Evolutionary conservation across 225 moss, liverwort and hornwort genomes (phyloP).

Genomic region (Polytrichum formosum): DNA sequence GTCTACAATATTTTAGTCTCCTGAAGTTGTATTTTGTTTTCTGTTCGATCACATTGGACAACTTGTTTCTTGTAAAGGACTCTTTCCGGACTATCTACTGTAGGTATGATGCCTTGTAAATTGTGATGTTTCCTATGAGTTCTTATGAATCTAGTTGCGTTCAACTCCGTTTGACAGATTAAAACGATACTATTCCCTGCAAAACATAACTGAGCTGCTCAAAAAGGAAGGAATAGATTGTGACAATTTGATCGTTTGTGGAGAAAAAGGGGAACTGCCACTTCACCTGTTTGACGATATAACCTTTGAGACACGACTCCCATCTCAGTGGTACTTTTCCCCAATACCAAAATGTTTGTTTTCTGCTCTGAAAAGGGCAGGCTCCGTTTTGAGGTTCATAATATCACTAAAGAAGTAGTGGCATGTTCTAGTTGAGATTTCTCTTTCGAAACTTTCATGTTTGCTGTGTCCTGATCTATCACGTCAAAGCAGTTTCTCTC

Average conservation of each 20-base stretch:
- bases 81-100: too few species aligned
- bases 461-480: too few species aligned
- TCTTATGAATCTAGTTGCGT: too few species aligned
- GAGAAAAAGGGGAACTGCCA: conserved; percentile 53
- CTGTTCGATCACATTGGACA: too few species aligned
- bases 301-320: conserved; percentile 55
- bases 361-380: not conserved
- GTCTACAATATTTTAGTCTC: too few species aligned
- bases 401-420: not conserved
- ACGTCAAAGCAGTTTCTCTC: too few species aligned
- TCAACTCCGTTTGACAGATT: conserved; percentile 6
- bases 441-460: too few species aligned
- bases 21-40: too few species aligned
- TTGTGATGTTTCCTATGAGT: not conserved
- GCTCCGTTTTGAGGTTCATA: not conserved
- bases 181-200: conserved; percentile 18
- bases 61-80: too few species aligned
- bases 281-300: conserved; percentile 60
- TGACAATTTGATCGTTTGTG: conserved; percentile 37
- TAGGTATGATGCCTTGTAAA: not conserved
- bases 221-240: conserved; percentile 42
- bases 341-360: not conserved
- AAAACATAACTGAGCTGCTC: conserved; percentile 49
- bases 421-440: not conserved
- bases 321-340: conserved; percentile 59